Evolutionary conservation across 176 grass and related monocot genomes (phyloP), one percentile per base, ranked within the genome.

Genomic region (Carex littledalei): DNA sequence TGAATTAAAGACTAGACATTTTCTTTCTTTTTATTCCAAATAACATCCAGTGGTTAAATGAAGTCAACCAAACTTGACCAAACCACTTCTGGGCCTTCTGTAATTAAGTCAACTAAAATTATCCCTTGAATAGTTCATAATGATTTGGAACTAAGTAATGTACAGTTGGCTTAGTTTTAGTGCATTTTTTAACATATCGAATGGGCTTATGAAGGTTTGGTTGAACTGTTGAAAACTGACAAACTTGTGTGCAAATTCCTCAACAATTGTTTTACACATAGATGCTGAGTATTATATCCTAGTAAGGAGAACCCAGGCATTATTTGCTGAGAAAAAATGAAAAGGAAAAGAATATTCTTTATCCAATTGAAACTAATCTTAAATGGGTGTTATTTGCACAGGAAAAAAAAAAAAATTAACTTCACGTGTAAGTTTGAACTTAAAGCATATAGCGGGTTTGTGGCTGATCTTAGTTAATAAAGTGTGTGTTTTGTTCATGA

Each of bases 401-500:
- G 16, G 2, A 43, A n/a, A 69, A 41, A 9, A 43, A 50, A 50
- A 2, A 0, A 32, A 26, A 66, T 21, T 22, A 49, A 49, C 37
- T 49, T 73, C 9, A 21, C 10, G 9, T 50, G 2, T 2, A 12
- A 50, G 47, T 72, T 47, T n/a, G 35, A 71, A 71, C 35, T 39
- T 21, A 72, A 72, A 72, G 37, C 8, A 41, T 31, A 55, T 63
- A 50, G 5, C 14, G 14, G 31, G 17, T 24, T 34, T 55, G 21
- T 71, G 62, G 79, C 52, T 22, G 53, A 81, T 58, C 18, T 7
- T 72, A 34, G n/a, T 26, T 34, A 50, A 84, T 47, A 18, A 81
- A 49, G 54, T 80, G 77, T 67, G 52, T 63, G 34, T 60, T 78
- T 43, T 37, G 53, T 60, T 82, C 43, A 71, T 41, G 55, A 73